These are phyloP conservation scores for Phaffia australis DNA, from an alignment of 768 basidiomycete genomes.

Conservation along the genomic window DNA sequence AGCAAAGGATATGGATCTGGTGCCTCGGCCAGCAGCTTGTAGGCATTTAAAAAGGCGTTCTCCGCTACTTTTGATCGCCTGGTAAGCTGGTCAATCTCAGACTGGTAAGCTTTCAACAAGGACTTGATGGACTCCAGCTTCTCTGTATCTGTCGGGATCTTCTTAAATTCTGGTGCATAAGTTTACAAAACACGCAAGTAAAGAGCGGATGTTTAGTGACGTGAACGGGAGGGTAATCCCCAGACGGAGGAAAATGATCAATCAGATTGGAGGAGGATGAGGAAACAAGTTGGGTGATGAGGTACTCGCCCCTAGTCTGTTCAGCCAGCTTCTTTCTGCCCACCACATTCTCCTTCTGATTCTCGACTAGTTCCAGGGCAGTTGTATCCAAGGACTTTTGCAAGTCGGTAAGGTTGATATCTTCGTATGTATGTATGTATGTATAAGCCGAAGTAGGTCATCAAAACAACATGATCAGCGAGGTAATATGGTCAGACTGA, in stretches of 20 bases:
- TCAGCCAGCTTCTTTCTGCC: conserved; percentile 90
- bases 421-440: conserved; percentile 41
- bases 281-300: background rate
- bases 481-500: background rate
- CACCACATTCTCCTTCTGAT: conserved; percentile 92
- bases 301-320: conserved; percentile 76
- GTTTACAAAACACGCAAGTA: background rate
- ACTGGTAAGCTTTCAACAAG: conserved; percentile 88
- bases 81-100: conserved; percentile 90
- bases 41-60: conserved; percentile 90
- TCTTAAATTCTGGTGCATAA: conserved; percentile 73
- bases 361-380: conserved; percentile 90
- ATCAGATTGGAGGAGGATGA: no score
- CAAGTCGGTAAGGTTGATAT: conserved; percentile 74
- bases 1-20: conserved; percentile 95
- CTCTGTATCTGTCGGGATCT: conserved; percentile 70
- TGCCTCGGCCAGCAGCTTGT: conserved; percentile 91
- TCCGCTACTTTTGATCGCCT: conserved; percentile 84
- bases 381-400: conserved; percentile 89
- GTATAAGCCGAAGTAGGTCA: background rate
- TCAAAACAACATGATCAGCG: background rate
- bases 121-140: conserved; percentile 80
- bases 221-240: background rate
- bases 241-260: background rate
- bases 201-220: background rate